These are phyloP conservation scores for Emydomyces testavorans DNA, from an alignment of 2,329 filamentous ascomycete species.

Conservation along the genomic window DNA sequence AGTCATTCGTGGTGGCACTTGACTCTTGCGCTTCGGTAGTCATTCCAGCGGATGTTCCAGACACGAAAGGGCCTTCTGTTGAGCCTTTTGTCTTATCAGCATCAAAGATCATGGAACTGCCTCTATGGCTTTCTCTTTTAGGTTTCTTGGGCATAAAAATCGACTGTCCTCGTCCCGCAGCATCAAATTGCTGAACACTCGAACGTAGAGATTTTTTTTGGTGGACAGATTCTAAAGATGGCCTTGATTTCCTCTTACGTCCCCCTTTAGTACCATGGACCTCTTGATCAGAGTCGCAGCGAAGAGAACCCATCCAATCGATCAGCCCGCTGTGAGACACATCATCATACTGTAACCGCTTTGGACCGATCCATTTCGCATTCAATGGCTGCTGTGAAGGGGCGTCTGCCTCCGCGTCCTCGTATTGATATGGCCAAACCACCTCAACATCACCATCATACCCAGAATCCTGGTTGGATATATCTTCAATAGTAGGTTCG, in stretches of 20 bases:
- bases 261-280: slow-evolving; percentile 20
- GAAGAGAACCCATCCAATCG: slow-evolving; percentile 26
- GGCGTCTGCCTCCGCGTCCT: slow-evolving; percentile 21
- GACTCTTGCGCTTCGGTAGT: not conserved
- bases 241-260: slow-evolving; percentile 28
- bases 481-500: slow-evolving; percentile 21
- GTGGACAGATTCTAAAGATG: not conserved
- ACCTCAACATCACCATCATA: slow-evolving; percentile 25
- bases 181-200: not conserved
- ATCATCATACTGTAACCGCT: slow-evolving; percentile 20
- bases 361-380: slow-evolving; percentile 16
- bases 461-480: slow-evolving; percentile 22
- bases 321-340: slow-evolving; percentile 27
- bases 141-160: not conserved
- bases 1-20: not conserved
- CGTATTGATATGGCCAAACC: slow-evolving; percentile 29
- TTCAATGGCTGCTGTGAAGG: not conserved
- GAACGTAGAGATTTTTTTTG: not conserved
- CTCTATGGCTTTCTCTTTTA: not conserved
- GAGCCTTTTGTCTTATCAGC: not conserved
- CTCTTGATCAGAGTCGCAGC: slow-evolving; percentile 22
- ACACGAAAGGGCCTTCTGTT: not conserved
- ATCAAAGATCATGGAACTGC: not conserved
- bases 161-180: not conserved
- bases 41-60: not conserved